Evolutionary conservation across 495 filamentous ascomycete species (phyloP), one percentile per base, ranked within the genome.

Genomic region (Hypoxylon trugodes): DNA sequence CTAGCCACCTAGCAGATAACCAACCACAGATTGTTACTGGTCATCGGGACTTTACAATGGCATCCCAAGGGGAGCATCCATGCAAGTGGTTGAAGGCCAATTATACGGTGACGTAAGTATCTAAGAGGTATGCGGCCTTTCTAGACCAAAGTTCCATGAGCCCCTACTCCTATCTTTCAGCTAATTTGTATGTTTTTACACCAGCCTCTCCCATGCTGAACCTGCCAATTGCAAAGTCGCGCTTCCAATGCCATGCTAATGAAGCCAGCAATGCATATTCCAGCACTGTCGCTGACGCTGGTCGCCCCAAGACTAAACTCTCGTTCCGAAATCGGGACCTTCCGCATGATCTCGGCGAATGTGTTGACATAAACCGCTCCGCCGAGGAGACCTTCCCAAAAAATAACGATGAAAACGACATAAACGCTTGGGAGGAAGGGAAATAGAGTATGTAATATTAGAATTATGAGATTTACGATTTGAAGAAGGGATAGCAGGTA

Each of bases 281-380:
- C 95, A 0, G 78, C 94, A 24, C 89, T 92, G 73, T 98, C 95
- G 73, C 92, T 96, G 35, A 97, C 95, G 38, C 89, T 96, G 13
- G 91, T 92, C 0, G 93, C 95, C 1, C 89, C 87, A 2, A 98
- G 77, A 41, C 90, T 93, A 69, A 97, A 97, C 76, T 98, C 95
- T 13, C 95, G 81, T 37, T 97, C 94, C 30, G 85, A 82, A 5
- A 80, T 73, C 0, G 85, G 83, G 0, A 96, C 89, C 6, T 86
- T 84, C 50, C 97, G 90, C 67, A 88, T 87, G 59, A 98, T 73
- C 73, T 94, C 90, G 0, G 93, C 92, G 75, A 97, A 98, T 0
- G 93, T 96, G 58, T 94, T 97, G 38, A 98, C 92, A 68, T 98
- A 98, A 0, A 97, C 95, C 6, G 88, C 75, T 0, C 95, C 95